phyloP scores from a whole-genome alignment of 768 basidiomycete genomes.

The Strobilomyces echinocephalus region DNA sequence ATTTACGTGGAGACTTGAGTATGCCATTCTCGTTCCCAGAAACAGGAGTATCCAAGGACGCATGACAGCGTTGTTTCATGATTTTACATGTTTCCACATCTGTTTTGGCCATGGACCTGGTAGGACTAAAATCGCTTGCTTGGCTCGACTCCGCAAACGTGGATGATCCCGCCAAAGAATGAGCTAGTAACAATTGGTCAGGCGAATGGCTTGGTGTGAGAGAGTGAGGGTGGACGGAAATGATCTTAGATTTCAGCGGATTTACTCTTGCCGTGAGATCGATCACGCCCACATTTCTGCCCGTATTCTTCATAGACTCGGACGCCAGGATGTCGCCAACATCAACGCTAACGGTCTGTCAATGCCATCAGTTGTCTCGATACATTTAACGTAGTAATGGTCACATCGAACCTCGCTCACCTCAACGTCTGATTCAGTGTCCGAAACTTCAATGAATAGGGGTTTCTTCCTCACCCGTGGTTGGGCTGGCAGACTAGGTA shows the following conservation, averaged over 20 bases:
- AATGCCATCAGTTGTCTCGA: neutral
- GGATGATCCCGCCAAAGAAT: neutral
- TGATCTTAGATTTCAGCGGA: neutral
- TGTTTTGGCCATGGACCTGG: neutral
- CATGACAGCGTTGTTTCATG: neutral
- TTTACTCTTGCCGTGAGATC: slow-evolving; percentile 7
- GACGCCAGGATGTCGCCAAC: neutral
- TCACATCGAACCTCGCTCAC: slow-evolving; percentile 10
- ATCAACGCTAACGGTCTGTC: slow-evolving; percentile 7
- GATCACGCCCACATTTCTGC: slow-evolving; percentile 2
- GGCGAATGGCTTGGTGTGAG: slow-evolving; percentile 19
- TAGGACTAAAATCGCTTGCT: slow-evolving; percentile 14
- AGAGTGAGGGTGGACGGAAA: slow-evolving; percentile 4
- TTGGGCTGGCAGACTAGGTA: neutral
- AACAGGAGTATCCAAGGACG: slow-evolving; percentile 1
- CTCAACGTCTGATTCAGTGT: slow-evolving; percentile 19
- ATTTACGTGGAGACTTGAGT: slow-evolving; percentile 26
- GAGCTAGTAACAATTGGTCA: neutral
- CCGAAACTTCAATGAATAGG: slow-evolving; percentile 22
- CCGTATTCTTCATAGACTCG: neutral
- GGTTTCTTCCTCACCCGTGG: slow-evolving; percentile 12
- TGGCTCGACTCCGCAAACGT: neutral
- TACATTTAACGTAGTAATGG: neutral
- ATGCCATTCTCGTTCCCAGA: slow-evolving; percentile 5
- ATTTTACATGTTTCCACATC: neutral